Base-by-base conservation (phyloP, 768 basidiomycete genomes). In the Pleurotus djamor region DNA sequence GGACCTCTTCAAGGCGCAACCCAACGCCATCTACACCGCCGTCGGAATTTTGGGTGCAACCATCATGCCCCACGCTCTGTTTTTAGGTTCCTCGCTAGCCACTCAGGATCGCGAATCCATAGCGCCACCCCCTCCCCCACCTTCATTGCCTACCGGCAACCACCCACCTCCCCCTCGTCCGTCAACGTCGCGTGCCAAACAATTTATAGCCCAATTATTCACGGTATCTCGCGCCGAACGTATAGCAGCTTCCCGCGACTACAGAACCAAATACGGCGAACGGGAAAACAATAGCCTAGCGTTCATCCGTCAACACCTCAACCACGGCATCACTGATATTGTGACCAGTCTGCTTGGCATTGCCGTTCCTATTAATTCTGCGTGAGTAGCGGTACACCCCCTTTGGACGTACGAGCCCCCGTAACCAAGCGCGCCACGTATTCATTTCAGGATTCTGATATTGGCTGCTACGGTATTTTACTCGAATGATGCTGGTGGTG, bases 311-410 rank as follows among this genome's bases (percentile, higher is more conserved):
- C 73, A 81, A 16, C 86, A 88, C 65, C 72, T 88, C n/a, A 68
- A 70, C 33, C 84, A 87, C 61, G 78, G 79, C 0, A 74, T 83
- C 64, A 72, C 79, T 57, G 87, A 92, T 64, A 76, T 91, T 9
- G 74, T 82, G 9, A 61, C 75, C 38, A 84, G 83, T 61, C 72
- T 94, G 41, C 69, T 92, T 44, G 82, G 83, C 2, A 76, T 93
- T 57, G 92, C 92, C 0, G 79, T 93, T 13, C 78, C 87, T 13
- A 90, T 93, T 71, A 94, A 94, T 66, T 81, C 89, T 12, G 72
- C 87, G 87, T 86, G 59, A 65, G 54, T 56, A 14, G n/a, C 38
- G 14, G 48, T 62, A 28, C 48, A 37, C 50, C 8, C 13, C 5
- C 5, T 56, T n/a, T 17, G 14, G 43, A 35, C 21, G 36, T 48